These are phyloP conservation scores for Viridothelium virens DNA, from an alignment of 495 filamentous ascomycete genomes.

Conservation along the genomic window DNA sequence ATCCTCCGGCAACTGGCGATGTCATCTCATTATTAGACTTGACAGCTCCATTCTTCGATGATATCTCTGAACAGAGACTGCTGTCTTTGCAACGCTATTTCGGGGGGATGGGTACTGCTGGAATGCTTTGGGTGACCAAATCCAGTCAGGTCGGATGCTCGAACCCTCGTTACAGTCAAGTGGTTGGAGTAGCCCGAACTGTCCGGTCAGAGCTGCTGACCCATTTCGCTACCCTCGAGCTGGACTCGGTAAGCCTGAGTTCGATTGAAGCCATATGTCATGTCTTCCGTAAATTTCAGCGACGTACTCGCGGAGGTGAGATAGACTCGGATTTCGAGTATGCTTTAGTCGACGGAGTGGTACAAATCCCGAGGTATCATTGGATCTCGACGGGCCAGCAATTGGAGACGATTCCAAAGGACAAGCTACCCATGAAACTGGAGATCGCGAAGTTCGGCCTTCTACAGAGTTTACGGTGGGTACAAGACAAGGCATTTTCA, in stretches of 20 bases:
- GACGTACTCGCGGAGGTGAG: constrained; percentile 8
- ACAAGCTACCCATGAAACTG: constrained; percentile 22
- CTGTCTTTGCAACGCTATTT: constrained; percentile 3
- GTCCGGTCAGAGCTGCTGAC: constrained; percentile 36
- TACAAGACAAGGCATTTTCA: constrained; percentile 28
- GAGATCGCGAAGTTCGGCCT: constrained; percentile 26
- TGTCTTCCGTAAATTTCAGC: constrained; percentile 27
- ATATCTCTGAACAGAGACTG: constrained; percentile 21
- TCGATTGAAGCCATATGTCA: constrained; percentile 19
- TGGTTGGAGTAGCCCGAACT: constrained; percentile 39
- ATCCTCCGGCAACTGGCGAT: constrained; percentile 23
- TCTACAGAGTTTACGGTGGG: constrained; percentile 31
- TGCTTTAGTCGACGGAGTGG: constrained; percentile 25
- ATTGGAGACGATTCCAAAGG: not conserved
- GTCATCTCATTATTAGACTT: constrained; percentile 37
- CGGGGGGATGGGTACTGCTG: not conserved
- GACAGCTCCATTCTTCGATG: constrained; percentile 29
- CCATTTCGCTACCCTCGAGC: constrained; percentile 39
- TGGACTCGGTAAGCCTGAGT: constrained; percentile 28
- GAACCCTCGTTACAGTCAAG: constrained; percentile 36
- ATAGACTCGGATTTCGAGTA: constrained; percentile 36
- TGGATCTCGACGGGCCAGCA: constrained; percentile 24
- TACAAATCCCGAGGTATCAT: constrained; percentile 30
- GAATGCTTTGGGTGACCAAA: constrained; percentile 40
- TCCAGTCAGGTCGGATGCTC: constrained; percentile 31